Evolutionary conservation across 2,329 filamentous ascomycete genomes (phyloP), one percentile per base, ranked within the genome.

Genomic region (Colletotrichum horii): DNA sequence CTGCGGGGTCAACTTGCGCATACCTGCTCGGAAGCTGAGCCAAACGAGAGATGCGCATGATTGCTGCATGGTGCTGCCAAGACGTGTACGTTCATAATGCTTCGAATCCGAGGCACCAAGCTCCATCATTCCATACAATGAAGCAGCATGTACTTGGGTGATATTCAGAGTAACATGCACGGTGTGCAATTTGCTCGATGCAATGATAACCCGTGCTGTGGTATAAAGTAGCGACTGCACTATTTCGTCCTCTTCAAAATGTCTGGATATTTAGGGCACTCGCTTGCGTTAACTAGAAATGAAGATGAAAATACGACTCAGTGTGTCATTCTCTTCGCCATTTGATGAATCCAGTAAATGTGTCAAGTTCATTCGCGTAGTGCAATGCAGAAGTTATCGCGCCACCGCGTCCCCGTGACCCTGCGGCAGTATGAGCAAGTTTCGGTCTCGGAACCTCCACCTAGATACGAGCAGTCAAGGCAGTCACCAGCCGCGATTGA

Each of bases 361-460:
- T 48, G 3, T 6, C n/a, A n/a, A 22, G 11, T 48, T 48, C 43
- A n/a, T 48, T 48, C 4, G 43, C 43, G 43, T n/a, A 22, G 11
- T 4, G 6, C n/a, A 9, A 7, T 22, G 19, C 43, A 22, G 26
- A 30, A 12, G 24, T 11, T n/a, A 24, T 14, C 15, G 24, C 26
- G 26, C 26, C 26, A n/a, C 16, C 26, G 16, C 16, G 11, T 32
- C 8, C 16, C 28, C 56, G 28, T 24, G 52, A 32, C n/a, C 15
- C 14, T 75, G 73, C 73, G 73, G 55, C 28, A 56, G 24, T 71
- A 75, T 75, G 73, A 75, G 73, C 73, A 75, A 71, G 73, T 75
- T 75, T 71, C 38, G 30, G n/a, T 48, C 43, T 48, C 11, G n/a
- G 43, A 34, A 30, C 32, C 32, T 26, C n/a, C 48, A 43, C 24